Conservation (phyloP, 306 rosid species). For the Crataegus laevigata region DNA sequence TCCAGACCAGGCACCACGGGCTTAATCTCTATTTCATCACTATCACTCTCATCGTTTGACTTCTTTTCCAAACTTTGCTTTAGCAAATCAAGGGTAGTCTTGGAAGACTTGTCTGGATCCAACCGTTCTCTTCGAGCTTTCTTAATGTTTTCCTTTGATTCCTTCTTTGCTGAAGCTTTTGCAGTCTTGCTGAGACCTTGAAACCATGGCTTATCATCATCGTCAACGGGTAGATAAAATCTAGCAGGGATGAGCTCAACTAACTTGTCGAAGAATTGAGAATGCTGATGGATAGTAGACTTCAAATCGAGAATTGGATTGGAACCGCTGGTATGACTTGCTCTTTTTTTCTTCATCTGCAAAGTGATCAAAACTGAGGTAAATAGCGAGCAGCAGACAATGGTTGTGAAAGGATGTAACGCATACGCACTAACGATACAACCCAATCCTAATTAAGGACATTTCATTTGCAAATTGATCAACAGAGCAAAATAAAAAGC, state of each 20-base stretch:
- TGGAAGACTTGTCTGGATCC: constrained; percentile 57
- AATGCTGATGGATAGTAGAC: constrained; percentile 44
- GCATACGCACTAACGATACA: not conserved
- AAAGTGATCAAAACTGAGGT: not conserved
- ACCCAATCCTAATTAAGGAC: not conserved
- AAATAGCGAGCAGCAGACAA: not conserved
- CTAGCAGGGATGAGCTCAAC: constrained; percentile 76
- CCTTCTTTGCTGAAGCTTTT: constrained; percentile 58
- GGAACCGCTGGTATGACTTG: constrained; percentile 5
- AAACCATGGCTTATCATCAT: constrained; percentile 69
- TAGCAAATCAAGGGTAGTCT: constrained; percentile 59
- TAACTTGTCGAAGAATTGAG: constrained; percentile 64
- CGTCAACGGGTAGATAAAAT: constrained; percentile 59
- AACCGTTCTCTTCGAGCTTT: constrained; percentile 56
- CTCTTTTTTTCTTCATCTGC: constrained; percentile 54
- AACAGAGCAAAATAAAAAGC: not conserved
- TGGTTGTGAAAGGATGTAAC: too few species aligned
- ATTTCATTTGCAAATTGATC: not conserved
- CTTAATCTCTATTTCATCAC: constrained; percentile 26
- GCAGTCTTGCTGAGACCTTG: constrained; percentile 68
- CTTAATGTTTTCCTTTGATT: constrained; percentile 65
- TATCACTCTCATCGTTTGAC: constrained; percentile 15
- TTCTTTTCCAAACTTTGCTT: constrained; percentile 48
- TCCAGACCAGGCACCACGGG: constrained; percentile 35
- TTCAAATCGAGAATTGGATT: constrained; percentile 30